phyloP scores from a whole-genome alignment of 805 yeast genomes.

The Yarrowia sp. region DNA sequence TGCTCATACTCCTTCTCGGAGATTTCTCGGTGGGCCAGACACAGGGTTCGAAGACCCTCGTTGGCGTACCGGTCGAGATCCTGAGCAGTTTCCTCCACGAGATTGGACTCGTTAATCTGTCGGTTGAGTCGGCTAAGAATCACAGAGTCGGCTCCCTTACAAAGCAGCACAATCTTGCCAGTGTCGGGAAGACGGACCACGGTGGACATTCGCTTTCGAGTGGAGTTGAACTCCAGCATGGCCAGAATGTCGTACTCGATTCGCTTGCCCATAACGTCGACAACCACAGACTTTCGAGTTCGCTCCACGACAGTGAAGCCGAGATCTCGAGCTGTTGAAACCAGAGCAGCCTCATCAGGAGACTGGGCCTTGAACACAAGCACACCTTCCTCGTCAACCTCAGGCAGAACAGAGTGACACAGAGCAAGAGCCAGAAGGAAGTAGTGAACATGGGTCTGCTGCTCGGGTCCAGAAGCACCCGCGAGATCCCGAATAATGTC shows the following conservation, averaged over 20 bases:
- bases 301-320: slow-evolving; percentile 65
- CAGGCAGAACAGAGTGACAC: slow-evolving; percentile 77
- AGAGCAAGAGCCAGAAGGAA: slow-evolving; percentile 71
- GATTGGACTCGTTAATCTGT: slow-evolving; percentile 43
- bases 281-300: slow-evolving; percentile 48
- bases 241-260: slow-evolving; percentile 53
- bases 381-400: slow-evolving; percentile 40
- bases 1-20: slow-evolving; percentile 44
- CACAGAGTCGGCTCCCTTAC: slow-evolving; percentile 78
- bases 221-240: slow-evolving; percentile 65
- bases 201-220: slow-evolving; percentile 77
- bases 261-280: slow-evolving; percentile 48
- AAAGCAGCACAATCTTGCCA: slow-evolving; percentile 46
- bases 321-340: slow-evolving; percentile 70
- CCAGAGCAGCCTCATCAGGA: slow-evolving; percentile 82
- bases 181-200: slow-evolving; percentile 47
- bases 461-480: slow-evolving; percentile 39
- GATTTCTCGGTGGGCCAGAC: slow-evolving; percentile 62
- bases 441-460: slow-evolving; percentile 49
- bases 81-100: slow-evolving; percentile 59
- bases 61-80: slow-evolving; percentile 72
- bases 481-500: slow-evolving; percentile 56
- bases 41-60: slow-evolving; percentile 76
- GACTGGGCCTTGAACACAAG: slow-evolving; percentile 70
- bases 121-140: slow-evolving; percentile 51